Conservation (phyloP, 345 rosid species). For the Salix suchowensis region DNA sequence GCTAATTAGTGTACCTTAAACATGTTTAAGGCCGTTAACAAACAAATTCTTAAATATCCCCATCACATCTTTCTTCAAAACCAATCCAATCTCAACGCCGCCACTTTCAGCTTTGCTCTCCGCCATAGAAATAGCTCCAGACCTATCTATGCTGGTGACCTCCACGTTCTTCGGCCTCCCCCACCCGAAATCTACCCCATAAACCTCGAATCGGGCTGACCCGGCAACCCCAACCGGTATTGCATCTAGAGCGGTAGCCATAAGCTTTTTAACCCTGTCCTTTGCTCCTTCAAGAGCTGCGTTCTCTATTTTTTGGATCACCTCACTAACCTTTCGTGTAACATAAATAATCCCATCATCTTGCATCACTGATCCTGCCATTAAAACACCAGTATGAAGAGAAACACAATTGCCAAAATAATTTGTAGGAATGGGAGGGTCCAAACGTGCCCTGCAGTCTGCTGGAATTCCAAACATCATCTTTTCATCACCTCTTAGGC, state of each 20-base stretch:
- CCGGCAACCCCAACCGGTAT: background rate
- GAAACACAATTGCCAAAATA: slow-evolving; percentile 16
- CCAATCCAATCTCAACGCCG: background rate
- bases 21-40: background rate
- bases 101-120: background rate
- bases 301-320: background rate
- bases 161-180: background rate
- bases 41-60: background rate
- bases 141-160: background rate
- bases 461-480: background rate
- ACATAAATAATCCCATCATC: slow-evolving; percentile 6
- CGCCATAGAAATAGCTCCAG: background rate
- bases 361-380: background rate
- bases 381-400: background rate
- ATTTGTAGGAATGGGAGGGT: slow-evolving; percentile 6
- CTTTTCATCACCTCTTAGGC: background rate
- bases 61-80: background rate
- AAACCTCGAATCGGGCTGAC: too few relatives aligned
- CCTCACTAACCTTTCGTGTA: background rate
- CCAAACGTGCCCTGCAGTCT: slow-evolving; percentile 7
- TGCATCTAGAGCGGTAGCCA: too few relatives aligned
- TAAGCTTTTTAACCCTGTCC: background rate
- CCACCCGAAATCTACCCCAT: too few relatives aligned
- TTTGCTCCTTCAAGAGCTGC: background rate
- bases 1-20: too few relatives aligned